Base-by-base conservation (phyloP, 805 yeast species). In the Ogataea methanolica region DNA sequence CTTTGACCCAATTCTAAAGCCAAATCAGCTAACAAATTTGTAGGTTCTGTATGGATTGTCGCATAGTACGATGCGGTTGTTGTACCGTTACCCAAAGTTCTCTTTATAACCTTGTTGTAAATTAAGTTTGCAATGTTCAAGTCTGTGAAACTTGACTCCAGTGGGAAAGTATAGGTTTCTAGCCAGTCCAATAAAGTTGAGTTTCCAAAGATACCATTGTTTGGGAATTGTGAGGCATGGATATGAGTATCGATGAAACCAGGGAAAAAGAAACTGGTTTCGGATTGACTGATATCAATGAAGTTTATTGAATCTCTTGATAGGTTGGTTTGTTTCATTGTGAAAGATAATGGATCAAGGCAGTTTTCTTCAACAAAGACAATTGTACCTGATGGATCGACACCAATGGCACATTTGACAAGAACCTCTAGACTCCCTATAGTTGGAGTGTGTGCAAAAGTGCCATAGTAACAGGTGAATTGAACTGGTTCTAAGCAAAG, bases 51-150 rank as follows among this genome's bases (percentile, higher is more conserved):
- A 60, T 92, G 96, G 41, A 88, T 83, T 0, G 98, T 90, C 4
- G 97, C 92, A 64, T 82, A 94, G 68, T 94, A 94, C 0, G 95
- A 76, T 0, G 96, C 96, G 47, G 92, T 82, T 1, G 99, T 94
- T 0, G 98, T 94, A 19, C 99, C 99, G 61, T 82, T 74, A 3
- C 63, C 59, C 52, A 94, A 68, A 0, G 97, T 88, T 47, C 85
- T 79, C 4, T 67, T 58, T n/a, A 94, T 79, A 5, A 85, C 86
- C 54, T 75, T 77, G 14, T 74, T 55, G 63, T 92, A 94, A 1
- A 91, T 82, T 6, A 71, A 62, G 12, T 66, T 54, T 0, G 96
- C 97, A 41, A 74, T 62, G 0, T 63, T 58, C 21, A 76, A 55
- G 52, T 84, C 79, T 17, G 66, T 69, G 51, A 88, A 76, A 4